Base-by-base conservation (phyloP, 2,329 filamentous ascomycete species). In the Xylaria sp. region DNA sequence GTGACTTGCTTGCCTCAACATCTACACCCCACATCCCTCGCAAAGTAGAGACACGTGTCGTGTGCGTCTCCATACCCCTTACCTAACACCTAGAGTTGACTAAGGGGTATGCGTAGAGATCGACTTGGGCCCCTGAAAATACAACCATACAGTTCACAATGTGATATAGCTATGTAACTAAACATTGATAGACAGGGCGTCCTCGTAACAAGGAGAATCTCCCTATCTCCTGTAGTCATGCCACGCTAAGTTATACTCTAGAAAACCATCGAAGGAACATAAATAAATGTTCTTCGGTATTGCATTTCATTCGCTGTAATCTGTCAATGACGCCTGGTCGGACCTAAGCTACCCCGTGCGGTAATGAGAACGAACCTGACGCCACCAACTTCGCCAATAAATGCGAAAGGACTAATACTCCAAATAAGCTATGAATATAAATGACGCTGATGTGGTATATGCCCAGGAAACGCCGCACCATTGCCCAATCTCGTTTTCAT, bases 381-480 rank as follows among this genome's bases (percentile, higher is more conserved):
- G 42, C 65, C 25, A 10, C 32, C 32, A 21, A 47, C 25, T 25
- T 10, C 16, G 32, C 23, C 27, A 29, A 35, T 12, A 21, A 32
- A 6, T n/a, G 51, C 48, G 21, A 37, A 50, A 59, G 59, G 29
- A n/a, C 48, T 37, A 60, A 48, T 40, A 40, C 40, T 25, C 47
- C 23, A 9, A 27, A 63, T 27, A 47, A 42, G 37, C 60, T 40
- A 48, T 57, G 29, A 13, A 21, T 35, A 21, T 65, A n/a, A 58
- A 58, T 44, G 54, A 53, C 40, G 23, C 58, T 25, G 29, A 57
- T 51, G 58, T 53, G 62, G 51, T 68, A 64, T 67, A 65, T 70
- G 40, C 65, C 61, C 27, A 18, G 25, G 29, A 60, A 66, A 66
- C 65, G 59, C 69, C 65, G 32, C 27, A 32, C 59, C 59, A 32